Evolutionary conservation across 805 yeast species (phyloP), one percentile per base, ranked within the genome.

Genomic region (Saccharomycopsis fibuligera): DNA sequence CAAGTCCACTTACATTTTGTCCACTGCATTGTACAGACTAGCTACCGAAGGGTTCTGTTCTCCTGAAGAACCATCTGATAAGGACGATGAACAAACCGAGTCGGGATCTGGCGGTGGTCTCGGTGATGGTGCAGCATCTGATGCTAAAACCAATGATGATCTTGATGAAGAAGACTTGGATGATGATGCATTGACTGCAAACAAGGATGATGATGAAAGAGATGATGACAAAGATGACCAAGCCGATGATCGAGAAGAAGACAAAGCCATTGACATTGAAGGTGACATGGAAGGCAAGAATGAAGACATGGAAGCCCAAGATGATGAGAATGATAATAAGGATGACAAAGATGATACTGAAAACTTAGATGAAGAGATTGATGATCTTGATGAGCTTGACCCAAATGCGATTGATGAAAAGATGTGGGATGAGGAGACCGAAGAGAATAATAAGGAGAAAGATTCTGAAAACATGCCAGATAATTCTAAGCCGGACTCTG

Each of bases 201-300:
- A 79, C 56, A 86, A 85, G 0, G 87, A 83, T 57, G 78, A 79
- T 56, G 78, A 82, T 44, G 90, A 89, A 33, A 76, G 84, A 45
- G 77, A 83, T 33, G 78, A 84, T 21, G 74, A 80, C n/a, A 76
- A 79, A 4, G 74, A 78, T 24, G 72, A 74, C 9, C 68, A 70
- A 21, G 60, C 60, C 22, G 59, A 60, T 12, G 69, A 67, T 1
- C 82, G 80, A 8, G 83, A 83, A n/a, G 82, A 79, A 6, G 88
- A 87, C 54, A 88, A 88, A 62, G 97, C 97, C 4, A 89, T 86
- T 41, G 96, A 88, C 44, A 86, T 90, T 62, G 96, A 90, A 58
- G 96, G 97, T 31, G 98, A 93, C 58, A 87, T 93, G 95, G 96
- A 93, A 22, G 99, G 99, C 47, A 81, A 87, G 24, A 64, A 83